phyloP scores from a whole-genome alignment of 139 green algal genomes.

The Astrephomene gubernaculifera region DNA sequence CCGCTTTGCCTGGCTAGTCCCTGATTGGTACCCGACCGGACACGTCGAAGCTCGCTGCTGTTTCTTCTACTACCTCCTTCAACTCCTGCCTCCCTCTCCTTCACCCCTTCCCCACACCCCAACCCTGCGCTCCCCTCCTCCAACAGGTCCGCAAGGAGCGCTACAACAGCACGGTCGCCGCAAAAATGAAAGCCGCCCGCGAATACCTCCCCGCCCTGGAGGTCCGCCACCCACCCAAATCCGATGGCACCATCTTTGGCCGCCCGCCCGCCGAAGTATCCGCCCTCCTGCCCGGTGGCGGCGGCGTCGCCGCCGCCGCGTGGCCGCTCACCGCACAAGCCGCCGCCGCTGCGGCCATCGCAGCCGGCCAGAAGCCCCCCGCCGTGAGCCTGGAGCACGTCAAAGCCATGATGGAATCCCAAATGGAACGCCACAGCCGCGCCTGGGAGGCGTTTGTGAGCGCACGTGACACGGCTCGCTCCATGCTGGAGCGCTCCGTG shows the following conservation, averaged over 20 bases:
- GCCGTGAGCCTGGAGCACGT: slow-evolving; percentile 53
- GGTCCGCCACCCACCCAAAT: slow-evolving; percentile 41
- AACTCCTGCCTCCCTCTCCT: too few relatives aligned
- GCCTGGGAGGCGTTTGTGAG: slow-evolving; percentile 44
- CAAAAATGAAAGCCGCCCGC: slow-evolving; percentile 63
- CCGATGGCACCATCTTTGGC: slow-evolving; percentile 55
- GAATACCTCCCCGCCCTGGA: slow-evolving; percentile 56
- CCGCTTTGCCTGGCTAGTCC: too few relatives aligned
- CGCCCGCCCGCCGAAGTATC: slow-evolving; percentile 46
- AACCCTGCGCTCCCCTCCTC: not conserved
- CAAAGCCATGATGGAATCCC: slow-evolving; percentile 41
- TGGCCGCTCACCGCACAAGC: not conserved
- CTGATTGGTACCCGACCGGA: too few relatives aligned
- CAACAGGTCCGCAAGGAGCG: slow-evolving; percentile 49
- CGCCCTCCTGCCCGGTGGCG: slow-evolving; percentile 36
- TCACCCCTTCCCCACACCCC: not conserved
- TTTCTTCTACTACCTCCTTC: too few relatives aligned
- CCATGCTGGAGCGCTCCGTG: slow-evolving; percentile 42
- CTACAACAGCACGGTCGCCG: slow-evolving; percentile 52
- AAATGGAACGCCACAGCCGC: slow-evolving; percentile 47
- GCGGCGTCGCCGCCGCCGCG: not conserved
- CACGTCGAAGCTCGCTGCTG: too few relatives aligned
- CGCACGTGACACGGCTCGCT: slow-evolving; percentile 15
- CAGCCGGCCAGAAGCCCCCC: too few relatives aligned
- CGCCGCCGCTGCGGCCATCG: not conserved